Conservation (phyloP, 495 filamentous ascomycete species). For the Penicillium robsamsonii region DNA sequence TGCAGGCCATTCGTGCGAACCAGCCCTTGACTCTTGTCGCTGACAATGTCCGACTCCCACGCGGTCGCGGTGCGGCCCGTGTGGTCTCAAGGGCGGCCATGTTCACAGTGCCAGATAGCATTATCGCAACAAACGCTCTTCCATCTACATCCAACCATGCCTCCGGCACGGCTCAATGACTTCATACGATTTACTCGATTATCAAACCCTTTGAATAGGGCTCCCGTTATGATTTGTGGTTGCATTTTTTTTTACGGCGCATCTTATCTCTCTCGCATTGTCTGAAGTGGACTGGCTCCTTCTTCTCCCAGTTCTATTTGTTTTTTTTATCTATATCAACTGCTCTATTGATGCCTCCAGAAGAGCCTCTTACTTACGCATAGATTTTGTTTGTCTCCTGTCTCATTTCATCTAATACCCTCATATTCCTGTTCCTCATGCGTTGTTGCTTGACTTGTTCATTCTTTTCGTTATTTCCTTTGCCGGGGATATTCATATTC, state of each 20-base stretch:
- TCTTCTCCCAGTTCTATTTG: constrained; percentile 9
- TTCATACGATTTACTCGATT: neutral
- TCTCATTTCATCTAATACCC: constrained; percentile 23
- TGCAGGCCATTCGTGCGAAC: constrained; percentile 41
- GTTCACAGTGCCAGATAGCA: constrained; percentile 11
- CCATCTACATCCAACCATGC: constrained; percentile 15
- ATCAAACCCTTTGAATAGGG: constrained; percentile 1
- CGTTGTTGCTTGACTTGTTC: neutral
- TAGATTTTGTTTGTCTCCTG: constrained; percentile 14
- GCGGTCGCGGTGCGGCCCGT: constrained; percentile 19
- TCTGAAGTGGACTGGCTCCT: constrained; percentile 25
- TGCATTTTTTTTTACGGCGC: constrained; percentile 27
- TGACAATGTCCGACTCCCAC: constrained; percentile 28
- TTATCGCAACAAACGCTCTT: constrained; percentile 15
- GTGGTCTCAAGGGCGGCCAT: constrained; percentile 17
- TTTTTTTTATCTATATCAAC: constrained; percentile 5
- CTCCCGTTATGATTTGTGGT: constrained; percentile 7
- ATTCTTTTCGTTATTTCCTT: neutral
- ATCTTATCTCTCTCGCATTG: constrained; percentile 16
- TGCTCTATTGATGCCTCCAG: constrained; percentile 2
- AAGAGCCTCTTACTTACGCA: constrained; percentile 5
- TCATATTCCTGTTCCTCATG: constrained; percentile 4
- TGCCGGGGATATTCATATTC: neutral
- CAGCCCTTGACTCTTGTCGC: constrained; percentile 37
- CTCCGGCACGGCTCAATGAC: constrained; percentile 22